Percentiles rank a stretch among this genome's conserved stretches.
These are phyloP conservation scores for Emergomyces africanus DNA, from an alignment of 2,329 filamentous ascomycete genomes.

Conservation along the genomic window DNA sequence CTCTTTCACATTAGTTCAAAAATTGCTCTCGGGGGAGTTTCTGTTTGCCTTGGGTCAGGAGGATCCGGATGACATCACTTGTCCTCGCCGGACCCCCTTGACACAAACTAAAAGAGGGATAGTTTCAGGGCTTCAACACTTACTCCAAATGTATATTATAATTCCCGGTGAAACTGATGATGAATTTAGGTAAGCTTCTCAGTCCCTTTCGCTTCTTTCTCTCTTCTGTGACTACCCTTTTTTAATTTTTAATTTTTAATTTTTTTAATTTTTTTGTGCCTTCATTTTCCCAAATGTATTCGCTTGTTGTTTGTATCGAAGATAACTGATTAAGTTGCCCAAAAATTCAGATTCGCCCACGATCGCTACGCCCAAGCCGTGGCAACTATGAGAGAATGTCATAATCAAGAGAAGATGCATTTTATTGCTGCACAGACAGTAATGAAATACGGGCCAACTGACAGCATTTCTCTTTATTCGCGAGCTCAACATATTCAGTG, in stretches of 20 bases:
- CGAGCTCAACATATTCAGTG: conserved; percentile 73
- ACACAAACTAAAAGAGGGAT: conserved; percentile 51
- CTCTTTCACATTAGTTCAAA: conserved; percentile 68
- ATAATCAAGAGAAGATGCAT: conserved; percentile 66
- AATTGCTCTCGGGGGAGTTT: conserved; percentile 63
- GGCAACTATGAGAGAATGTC: conserved; percentile 53
- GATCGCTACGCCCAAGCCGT: conserved; percentile 75
- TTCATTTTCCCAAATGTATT: not conserved
- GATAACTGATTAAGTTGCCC: not conserved
- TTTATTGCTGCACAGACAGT: conserved; percentile 76
- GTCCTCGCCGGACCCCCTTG: conserved; percentile 31
- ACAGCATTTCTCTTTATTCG: conserved; percentile 54
- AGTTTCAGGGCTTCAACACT: conserved; percentile 64
- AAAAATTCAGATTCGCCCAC: conserved; percentile 55
- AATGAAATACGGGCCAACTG: conserved; percentile 53
- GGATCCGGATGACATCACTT: conserved; percentile 23
- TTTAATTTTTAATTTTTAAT: too few relatives aligned
- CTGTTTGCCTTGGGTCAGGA: conserved; percentile 42
- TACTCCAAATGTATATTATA: conserved; percentile 68
- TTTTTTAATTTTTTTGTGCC: conserved; percentile 1
- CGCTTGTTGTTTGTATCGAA: not conserved
- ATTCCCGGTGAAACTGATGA: conserved; percentile 75
- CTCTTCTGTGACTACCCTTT: too few relatives aligned
- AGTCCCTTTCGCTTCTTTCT: conserved; percentile 12
- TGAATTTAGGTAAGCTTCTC: conserved; percentile 45